Base-by-base conservation (phyloP, 345 rosid genomes). In the Reutealis trisperma region DNA sequence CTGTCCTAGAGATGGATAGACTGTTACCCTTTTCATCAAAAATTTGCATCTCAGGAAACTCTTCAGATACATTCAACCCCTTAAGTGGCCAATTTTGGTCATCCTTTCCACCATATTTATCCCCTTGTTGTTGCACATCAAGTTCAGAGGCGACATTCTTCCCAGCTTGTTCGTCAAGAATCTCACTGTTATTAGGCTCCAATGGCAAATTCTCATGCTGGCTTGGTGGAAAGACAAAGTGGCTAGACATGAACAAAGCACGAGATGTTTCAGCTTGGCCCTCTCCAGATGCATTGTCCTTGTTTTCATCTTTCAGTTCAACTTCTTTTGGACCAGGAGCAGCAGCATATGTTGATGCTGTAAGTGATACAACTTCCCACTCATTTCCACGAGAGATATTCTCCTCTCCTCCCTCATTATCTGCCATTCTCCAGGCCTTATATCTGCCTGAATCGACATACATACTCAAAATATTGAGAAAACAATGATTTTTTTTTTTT, bases 341-440 rank as follows among this genome's bases (percentile, higher is more conserved):
- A 78, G 98, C 97, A 80, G 93, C 96, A 78, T 96, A 96, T 27
- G 98, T 80, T 13, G 99, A 96, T 70, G 97, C 96, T 34, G 99
- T 92, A 27, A 96, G 92, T 2, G 96, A 89, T 10, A 96, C 96
- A 22, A 96, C 97, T 86, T 96, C 99, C 98, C 98, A 96, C 72
- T 94, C 98, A 66, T 86, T 89, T 73, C 94, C 95, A 25, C 88
- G 92, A 3, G 85, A 34, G 24, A 52, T 71, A 73, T 78, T 84
- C 67, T 78, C 91, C 71, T 83, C 87, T 62, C 70, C 80, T 67
- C 67, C 78, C 15, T 60, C 74, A 60, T 88, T 89, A 75, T 81
- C 82, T 4, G 87, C 88, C 97, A 95, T 95, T 81, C 59, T 84
- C 60, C 24, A 61, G 32, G 59, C 24, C 49, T 14, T 70, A 34